Base-by-base conservation (phyloP, 495 filamentous ascomycete genomes). In the Bombardia bombarda region DNA sequence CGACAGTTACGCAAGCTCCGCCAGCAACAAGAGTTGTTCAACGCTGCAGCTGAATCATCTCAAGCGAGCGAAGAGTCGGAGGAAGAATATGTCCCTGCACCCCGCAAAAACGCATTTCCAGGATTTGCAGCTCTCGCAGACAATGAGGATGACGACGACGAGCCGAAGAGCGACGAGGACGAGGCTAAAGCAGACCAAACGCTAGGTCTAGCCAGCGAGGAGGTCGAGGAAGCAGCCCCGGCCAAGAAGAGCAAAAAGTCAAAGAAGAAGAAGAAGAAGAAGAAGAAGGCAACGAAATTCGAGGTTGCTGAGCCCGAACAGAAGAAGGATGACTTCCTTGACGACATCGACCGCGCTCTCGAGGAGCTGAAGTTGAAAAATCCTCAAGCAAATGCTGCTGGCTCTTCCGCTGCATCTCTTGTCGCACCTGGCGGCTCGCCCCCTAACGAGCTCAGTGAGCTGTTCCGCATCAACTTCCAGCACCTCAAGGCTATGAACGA, bases 401-500 rank as follows among this genome's bases (percentile, higher is more conserved):
- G 33, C 16, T 17, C 40, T 32, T 26, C 44, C 7, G 32, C 47
- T 43, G 43, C 47, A 3, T 34, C 39, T n/a, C n/a, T n/a, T n/a
- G n/a, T n/a, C n/a, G n/a, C n/a, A n/a, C n/a, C n/a, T n/a, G n/a
- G n/a, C n/a, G n/a, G n/a, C n/a, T n/a, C n/a, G n/a, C n/a, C n/a
- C n/a, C n/a, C n/a, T n/a, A n/a, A n/a, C n/a, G n/a, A 69, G 58
- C 56, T 79, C 26, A 69, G 66, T 50, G 49, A 77, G n/a, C 66
- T 94, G 23, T 66, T 97, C 1, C 67, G 74, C 9, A 76, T 96
- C 42, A 88, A 92, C 34, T 75, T 84, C 1, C 75, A 82, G 46
- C 78, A 85, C 49, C 75, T 99, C 9, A 94, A 93, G 56, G 84
- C 84, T 12, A 72, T 77, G 5, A 93, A 95, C 51, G 92, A 99